A percentile compares a stretch with the other conserved stretches of the same genome.
phyloP scores from a whole-genome alignment of 768 basidiomycete genomes.

The Hemileccinum impolitum region DNA sequence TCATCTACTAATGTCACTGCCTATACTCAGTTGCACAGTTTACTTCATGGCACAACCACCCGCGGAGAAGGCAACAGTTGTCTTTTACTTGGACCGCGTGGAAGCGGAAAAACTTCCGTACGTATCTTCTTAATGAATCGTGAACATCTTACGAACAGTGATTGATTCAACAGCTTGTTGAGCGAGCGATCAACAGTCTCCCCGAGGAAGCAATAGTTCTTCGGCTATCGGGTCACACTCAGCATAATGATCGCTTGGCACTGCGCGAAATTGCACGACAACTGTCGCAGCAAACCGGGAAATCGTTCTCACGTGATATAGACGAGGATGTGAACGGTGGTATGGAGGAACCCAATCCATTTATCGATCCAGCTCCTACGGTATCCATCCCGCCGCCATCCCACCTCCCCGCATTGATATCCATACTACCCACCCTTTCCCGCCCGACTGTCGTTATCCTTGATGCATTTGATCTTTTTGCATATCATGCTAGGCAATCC shows the following conservation, averaged over 20 bases:
- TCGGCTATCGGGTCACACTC: slow-evolving; percentile 80
- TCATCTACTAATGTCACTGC: slow-evolving; percentile 50
- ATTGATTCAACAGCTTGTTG: slow-evolving; percentile 47
- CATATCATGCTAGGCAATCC: slow-evolving; percentile 86
- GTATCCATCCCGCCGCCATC: slow-evolving; percentile 58
- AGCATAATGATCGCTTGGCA: slow-evolving; percentile 85
- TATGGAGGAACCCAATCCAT: slow-evolving; percentile 47
- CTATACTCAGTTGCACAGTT: slow-evolving; percentile 51
- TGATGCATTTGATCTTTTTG: slow-evolving; percentile 93
- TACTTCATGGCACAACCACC: slow-evolving; percentile 69
- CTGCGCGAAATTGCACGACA: slow-evolving; percentile 90
- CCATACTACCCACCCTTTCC: slow-evolving; percentile 71
- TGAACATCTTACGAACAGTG: slow-evolving; percentile 3
- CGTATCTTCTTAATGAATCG: slow-evolving; percentile 2
- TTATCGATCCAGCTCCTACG: slow-evolving; percentile 37
- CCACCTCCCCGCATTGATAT: slow-evolving; percentile 71
- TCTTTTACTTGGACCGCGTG: slow-evolving; percentile 78
- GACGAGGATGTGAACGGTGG: slow-evolving; percentile 30
- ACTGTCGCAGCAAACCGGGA: slow-evolving; percentile 72
- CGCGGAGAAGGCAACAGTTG: slow-evolving; percentile 95
- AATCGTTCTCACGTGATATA: slow-evolving; percentile 43
- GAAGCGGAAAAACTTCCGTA: slow-evolving; percentile 83
- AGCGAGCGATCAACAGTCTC: slow-evolving; percentile 50
- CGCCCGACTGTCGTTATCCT: slow-evolving; percentile 81
- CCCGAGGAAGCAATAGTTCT: slow-evolving; percentile 63